Conservation (phyloP, 768 basidiomycete genomes). For the Agrocybe chaxingu region DNA sequence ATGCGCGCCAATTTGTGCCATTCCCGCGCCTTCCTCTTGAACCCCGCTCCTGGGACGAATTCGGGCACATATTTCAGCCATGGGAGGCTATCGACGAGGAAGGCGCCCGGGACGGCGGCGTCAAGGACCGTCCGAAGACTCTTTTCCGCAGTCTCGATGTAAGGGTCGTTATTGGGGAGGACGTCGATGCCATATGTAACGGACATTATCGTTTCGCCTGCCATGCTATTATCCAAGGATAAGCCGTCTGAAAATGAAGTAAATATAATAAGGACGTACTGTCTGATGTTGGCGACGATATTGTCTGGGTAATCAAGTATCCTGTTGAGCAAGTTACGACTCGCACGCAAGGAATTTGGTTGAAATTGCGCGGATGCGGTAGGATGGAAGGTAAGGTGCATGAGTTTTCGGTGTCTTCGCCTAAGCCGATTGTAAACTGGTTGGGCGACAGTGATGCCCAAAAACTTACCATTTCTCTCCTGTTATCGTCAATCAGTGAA, state of each 20-base stretch:
- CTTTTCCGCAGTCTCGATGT: slow-evolving; percentile 35
- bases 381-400: slow-evolving; percentile 13
- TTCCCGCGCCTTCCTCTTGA: slow-evolving; percentile 34
- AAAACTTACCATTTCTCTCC: too few relatives aligned
- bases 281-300: slow-evolving; percentile 28
- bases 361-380: slow-evolving; percentile 15
- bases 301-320: slow-evolving; percentile 29
- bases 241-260: neutral
- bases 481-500: neutral
- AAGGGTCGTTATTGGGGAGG: slow-evolving; percentile 35
- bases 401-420: slow-evolving; percentile 12
- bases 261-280: slow-evolving; percentile 22
- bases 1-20: slow-evolving; percentile 27
- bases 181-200: slow-evolving; percentile 44
- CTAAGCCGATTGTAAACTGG: neutral
- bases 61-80: slow-evolving; percentile 23
- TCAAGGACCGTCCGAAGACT: slow-evolving; percentile 27
- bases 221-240: slow-evolving; percentile 20
- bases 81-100: slow-evolving; percentile 24
- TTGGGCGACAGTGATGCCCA: neutral
- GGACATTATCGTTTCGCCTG: slow-evolving; percentile 31
- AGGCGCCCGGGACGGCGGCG: slow-evolving; percentile 27
- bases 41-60: slow-evolving; percentile 30
- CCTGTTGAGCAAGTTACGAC: slow-evolving; percentile 25
- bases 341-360: slow-evolving; percentile 24